Evolutionary conservation across 768 basidiomycete species (phyloP), one percentile per base, ranked within the genome.

Genomic region (Lepiota venenata): DNA sequence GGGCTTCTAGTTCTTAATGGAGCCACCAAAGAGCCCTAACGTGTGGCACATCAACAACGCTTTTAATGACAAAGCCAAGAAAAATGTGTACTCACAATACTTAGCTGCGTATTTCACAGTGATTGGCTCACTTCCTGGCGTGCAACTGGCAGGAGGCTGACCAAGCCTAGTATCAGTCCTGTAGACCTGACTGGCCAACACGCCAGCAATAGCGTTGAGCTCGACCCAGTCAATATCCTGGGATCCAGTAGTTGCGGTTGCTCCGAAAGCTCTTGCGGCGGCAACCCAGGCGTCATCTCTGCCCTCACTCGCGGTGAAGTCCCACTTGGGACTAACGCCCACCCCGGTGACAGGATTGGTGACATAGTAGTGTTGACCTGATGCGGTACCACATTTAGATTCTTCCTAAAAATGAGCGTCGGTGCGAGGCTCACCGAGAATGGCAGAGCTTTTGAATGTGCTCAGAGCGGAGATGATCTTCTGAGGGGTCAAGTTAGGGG

Each of bases 361-460:
- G 41, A 81, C 70, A 58, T 80, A 85, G 69, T 78, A 83, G 60
- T 85, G 81, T 56, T 83, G 74, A 15, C 67, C 67, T 66, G 32
- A 4, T n/a, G n/a, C 29, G 12, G 21, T 18, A 3, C 8, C 11
- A 18, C 15, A 48, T 20, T 3, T 25, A 25, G 25, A 25, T 25
- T 25, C 5, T 25, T 2, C 25, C 5, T 25, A 25, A 25, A 25
- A 25, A 25, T 25, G 5, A 5, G 25, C 25, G 25, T 2, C 25
- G 5, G 25, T 5, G 25, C 25, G 15, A 18, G 14, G 16, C 60
- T 47, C 52, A 68, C 74, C 74, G 29, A 78, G 69, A 38, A 73
- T 63, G 8, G 41, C 46, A 29, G 62, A 51, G 2, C 56, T 50
- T 10, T 59, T 47, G 36, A 56, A 43, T 46, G 5, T 14, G 51